Conservation (phyloP, 2,329 filamentous ascomycete genomes). For the Colletotrichum tabaci region DNA sequence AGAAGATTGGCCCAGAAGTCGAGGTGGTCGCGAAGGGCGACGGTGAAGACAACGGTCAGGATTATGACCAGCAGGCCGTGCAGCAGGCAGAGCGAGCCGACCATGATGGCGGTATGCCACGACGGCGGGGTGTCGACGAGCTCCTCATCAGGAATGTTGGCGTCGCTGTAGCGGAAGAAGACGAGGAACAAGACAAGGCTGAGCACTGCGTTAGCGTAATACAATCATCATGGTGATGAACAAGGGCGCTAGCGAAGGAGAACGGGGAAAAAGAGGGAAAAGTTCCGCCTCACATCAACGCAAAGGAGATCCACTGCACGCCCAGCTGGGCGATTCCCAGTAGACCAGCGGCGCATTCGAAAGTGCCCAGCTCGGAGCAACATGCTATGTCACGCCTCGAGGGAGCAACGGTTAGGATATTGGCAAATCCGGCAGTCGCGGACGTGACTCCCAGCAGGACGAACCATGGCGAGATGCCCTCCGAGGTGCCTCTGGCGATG, state of each 20-base stretch:
- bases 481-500: constrained; percentile 85
- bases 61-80: constrained; percentile 82
- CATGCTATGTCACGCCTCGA: constrained; percentile 88
- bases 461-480: constrained; percentile 96
- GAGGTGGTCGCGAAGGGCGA: constrained; percentile 74
- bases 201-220: constrained; percentile 5
- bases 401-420: constrained; percentile 89
- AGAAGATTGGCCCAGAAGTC: constrained; percentile 88
- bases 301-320: constrained; percentile 92
- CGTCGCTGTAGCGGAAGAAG: constrained; percentile 83
- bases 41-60: constrained; percentile 77
- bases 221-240: too few relatives aligned
- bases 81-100: constrained; percentile 80
- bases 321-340: constrained; percentile 93
- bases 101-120: constrained; percentile 84
- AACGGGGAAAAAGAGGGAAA: background rate
- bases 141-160: constrained; percentile 64
- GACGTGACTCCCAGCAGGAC: constrained; percentile 94
- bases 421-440: constrained; percentile 89
- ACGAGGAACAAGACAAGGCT: constrained; percentile 95
- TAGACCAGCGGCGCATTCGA: constrained; percentile 88
- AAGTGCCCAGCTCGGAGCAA: constrained; percentile 84
- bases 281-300: constrained; percentile 79
- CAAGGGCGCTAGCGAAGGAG: too few relatives aligned
- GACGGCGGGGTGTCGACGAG: constrained; percentile 69